phyloP scores from a whole-genome alignment of 306 rosid genomes.

The Sindora glabra region DNA sequence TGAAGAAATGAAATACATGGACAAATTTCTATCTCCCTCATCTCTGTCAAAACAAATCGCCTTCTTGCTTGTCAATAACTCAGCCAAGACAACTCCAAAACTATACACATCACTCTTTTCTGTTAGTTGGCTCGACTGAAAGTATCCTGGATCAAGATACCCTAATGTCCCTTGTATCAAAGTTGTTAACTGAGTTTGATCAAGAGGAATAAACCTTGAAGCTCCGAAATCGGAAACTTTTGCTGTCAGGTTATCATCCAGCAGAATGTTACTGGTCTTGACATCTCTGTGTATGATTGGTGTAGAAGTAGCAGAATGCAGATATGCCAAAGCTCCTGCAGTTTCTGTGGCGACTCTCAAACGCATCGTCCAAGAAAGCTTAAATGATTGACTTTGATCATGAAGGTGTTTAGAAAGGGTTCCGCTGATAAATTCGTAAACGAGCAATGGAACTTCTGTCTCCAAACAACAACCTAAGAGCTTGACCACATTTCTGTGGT shows the following conservation, averaged over 20 bases:
- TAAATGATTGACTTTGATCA: not conserved
- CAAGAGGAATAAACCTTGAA: constrained; percentile 42
- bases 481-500: constrained; percentile 37
- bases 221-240: constrained; percentile 55
- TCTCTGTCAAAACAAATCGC: constrained; percentile 24
- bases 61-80: constrained; percentile 40
- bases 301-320: constrained; percentile 36
- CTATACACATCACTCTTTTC: constrained; percentile 58
- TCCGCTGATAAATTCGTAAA: constrained; percentile 38
- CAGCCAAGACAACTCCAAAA: constrained; percentile 43
- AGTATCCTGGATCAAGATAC: constrained; percentile 43
- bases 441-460: constrained; percentile 51
- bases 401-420: constrained; percentile 30
- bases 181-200: constrained; percentile 28
- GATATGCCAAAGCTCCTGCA: constrained; percentile 40
- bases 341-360: constrained; percentile 36
- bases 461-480: constrained; percentile 50
- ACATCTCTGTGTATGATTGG: constrained; percentile 53
- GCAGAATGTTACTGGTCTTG: constrained; percentile 36
- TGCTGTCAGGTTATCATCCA: constrained; percentile 18
- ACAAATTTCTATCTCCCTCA: constrained; percentile 24
- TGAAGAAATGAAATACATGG: constrained; percentile 21
- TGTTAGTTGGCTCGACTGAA: constrained; percentile 34
- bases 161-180: constrained; percentile 49
- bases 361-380: constrained; percentile 28